phyloP scores from a whole-genome alignment of 805 yeast species.

The Naumovozyma castellii region DNA sequence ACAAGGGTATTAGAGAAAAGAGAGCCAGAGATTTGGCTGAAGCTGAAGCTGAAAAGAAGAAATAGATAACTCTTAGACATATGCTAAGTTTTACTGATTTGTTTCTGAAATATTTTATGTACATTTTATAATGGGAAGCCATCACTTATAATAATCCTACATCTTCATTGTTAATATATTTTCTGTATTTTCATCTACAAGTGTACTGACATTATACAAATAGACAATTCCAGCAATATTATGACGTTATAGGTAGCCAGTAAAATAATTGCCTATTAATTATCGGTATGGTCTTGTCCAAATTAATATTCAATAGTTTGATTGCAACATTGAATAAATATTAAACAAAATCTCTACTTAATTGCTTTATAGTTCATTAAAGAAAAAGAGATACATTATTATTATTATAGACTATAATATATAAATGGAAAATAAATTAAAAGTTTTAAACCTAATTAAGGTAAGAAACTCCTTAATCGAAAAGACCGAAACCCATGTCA shows the following conservation, averaged over 20 bases:
- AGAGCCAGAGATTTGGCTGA: constrained; percentile 95
- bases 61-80: constrained; percentile 40
- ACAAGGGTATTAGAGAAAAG: constrained; percentile 95
- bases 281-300: too few species aligned
- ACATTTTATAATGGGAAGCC: constrained; percentile 29
- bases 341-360: too few species aligned
- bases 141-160: constrained; percentile 20
- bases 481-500: constrained; percentile 87
- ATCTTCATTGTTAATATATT: constrained; percentile 8
- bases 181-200: too few species aligned
- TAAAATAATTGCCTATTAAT: too few species aligned
- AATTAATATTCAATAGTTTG: too few species aligned
- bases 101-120: constrained; percentile 21
- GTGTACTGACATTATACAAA: too few species aligned
- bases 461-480: constrained; percentile 46
- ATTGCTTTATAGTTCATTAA: too few species aligned
- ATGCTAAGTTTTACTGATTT: constrained; percentile 6
- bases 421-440: background rate
- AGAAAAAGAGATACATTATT: background rate
- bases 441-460: background rate
- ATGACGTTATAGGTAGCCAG: too few species aligned
- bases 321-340: too few species aligned
- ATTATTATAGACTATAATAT: constrained; percentile 1
- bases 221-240: too few species aligned
- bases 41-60: constrained; percentile 99